Conservation (phyloP, 1,284 basidiomycete genomes). For the Lentinus polychrous region DNA sequence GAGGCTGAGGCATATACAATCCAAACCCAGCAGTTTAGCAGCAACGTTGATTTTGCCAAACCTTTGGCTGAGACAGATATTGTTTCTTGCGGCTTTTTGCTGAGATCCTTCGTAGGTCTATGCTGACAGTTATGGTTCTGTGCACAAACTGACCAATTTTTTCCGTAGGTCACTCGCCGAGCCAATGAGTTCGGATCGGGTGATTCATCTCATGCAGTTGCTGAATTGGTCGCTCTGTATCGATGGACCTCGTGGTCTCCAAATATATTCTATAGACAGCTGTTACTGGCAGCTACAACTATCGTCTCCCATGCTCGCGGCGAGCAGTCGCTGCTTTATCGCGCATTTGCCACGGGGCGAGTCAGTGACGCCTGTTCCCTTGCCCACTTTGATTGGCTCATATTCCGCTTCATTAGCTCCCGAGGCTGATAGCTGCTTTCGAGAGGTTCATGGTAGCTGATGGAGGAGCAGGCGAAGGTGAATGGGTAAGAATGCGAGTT, state of each 20-base stretch:
- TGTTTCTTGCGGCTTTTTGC: conserved; percentile 51
- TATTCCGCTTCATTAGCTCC: conserved; percentile 39
- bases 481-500: conserved; percentile 41
- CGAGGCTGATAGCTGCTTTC: conserved; percentile 47
- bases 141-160: not conserved
- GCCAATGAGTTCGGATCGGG: conserved; percentile 59
- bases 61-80: conserved; percentile 57
- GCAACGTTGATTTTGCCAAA: conserved; percentile 49
- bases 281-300: conserved; percentile 53
- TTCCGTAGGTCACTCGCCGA: conserved; percentile 45
- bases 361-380: conserved; percentile 31
- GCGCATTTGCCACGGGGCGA: conserved; percentile 63
- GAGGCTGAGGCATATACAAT: conserved; percentile 61
- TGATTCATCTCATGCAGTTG: conserved; percentile 44
- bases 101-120: conserved; percentile 49
- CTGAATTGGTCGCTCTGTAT: conserved; percentile 49
- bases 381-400: not conserved
- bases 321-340: conserved; percentile 46
- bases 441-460: conserved; percentile 49
- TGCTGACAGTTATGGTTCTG: conserved; percentile 1
- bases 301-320: conserved; percentile 48
- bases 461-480: conserved; percentile 34
- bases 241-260: conserved; percentile 65
- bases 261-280: conserved; percentile 59
- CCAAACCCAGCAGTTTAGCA: conserved; percentile 51